A percentile compares a stretch with the other conserved stretches of the same genome.
Evolutionary conservation across 2,329 filamentous ascomycete genomes (phyloP).

Genomic region (Ophioceras dolichostomum): DNA sequence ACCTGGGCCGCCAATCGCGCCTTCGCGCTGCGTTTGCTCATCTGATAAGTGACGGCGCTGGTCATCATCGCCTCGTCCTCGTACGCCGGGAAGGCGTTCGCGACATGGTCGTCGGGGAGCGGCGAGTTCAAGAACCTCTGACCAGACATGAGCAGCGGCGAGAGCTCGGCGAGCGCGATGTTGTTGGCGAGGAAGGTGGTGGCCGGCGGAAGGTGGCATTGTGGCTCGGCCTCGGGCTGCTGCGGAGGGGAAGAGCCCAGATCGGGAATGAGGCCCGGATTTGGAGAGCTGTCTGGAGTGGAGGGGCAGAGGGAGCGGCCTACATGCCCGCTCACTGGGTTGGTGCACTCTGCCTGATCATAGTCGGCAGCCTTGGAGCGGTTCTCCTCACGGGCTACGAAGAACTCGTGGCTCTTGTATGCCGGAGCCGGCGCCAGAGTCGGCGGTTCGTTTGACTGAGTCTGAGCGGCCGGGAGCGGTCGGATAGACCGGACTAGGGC

Average conservation of each 20-base stretch:
- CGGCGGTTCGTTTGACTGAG: not conserved
- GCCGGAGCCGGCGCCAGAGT: slow-evolving; percentile 3
- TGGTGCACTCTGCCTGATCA: not conserved
- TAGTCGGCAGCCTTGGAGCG: slow-evolving; percentile 6
- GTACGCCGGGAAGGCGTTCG: not conserved
- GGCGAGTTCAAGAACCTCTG: slow-evolving; percentile 2
- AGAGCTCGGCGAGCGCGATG: not conserved
- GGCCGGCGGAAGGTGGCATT: no score
- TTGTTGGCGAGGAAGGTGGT: not conserved
- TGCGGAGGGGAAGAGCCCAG: no score
- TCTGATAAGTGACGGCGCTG: slow-evolving; percentile 3
- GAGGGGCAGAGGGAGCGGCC: not conserved
- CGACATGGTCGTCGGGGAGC: not conserved
- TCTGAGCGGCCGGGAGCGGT: not conserved
- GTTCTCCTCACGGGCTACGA: slow-evolving; percentile 14
- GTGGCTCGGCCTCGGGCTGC: no score
- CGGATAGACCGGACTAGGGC: slow-evolving; percentile 2
- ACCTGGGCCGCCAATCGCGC: no score
- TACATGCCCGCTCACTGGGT: not conserved
- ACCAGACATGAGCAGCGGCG: not conserved
- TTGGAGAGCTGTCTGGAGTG: no score
- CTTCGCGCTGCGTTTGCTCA: not conserved
- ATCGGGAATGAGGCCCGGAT: no score
- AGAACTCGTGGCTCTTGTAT: slow-evolving; percentile 12
- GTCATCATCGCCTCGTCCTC: slow-evolving; percentile 3